phyloP scores from a whole-genome alignment of 2,329 filamentous ascomycete species.

The Microdochium bolleyi region DNA sequence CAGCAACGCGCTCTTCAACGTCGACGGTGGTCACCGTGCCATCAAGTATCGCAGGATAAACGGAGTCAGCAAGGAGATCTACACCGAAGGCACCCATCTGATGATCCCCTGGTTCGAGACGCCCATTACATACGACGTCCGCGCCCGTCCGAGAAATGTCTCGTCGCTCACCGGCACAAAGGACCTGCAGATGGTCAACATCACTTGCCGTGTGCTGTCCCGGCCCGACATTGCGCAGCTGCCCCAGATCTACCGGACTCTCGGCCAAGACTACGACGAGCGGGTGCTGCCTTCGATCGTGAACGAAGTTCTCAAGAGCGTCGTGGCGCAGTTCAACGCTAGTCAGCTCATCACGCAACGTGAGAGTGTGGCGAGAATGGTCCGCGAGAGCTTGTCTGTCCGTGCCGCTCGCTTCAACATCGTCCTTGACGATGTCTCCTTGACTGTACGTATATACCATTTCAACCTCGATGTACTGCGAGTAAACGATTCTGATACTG shows the following conservation, averaged over 20 bases:
- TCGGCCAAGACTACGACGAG: constrained; percentile 95
- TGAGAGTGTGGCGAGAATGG: constrained; percentile 88
- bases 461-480: neutral
- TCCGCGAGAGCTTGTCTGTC: constrained; percentile 85
- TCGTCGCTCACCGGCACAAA: constrained; percentile 97
- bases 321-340: constrained; percentile 98
- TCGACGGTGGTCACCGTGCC: constrained; percentile 95
- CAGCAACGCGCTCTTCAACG: constrained; percentile 63
- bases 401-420: constrained; percentile 97
- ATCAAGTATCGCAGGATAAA: constrained; percentile 95
- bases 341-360: constrained; percentile 97
- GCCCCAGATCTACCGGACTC: constrained; percentile 93
- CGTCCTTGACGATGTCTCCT: constrained; percentile 89
- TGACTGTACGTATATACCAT: constrained; percentile 59
- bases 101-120: constrained; percentile 96
- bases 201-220: constrained; percentile 97
- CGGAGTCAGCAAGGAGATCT: constrained; percentile 95
- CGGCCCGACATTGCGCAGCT: constrained; percentile 80
- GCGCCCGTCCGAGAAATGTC: constrained; percentile 93
- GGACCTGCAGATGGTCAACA: constrained; percentile 99
- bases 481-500: constrained; percentile 10
- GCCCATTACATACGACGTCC: constrained; percentile 93
- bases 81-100: constrained; percentile 94
- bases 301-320: constrained; percentile 97
- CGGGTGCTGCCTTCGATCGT: constrained; percentile 94